Conservation (phyloP, 441 rosid genomes). For the Populus hybrid region DNA sequence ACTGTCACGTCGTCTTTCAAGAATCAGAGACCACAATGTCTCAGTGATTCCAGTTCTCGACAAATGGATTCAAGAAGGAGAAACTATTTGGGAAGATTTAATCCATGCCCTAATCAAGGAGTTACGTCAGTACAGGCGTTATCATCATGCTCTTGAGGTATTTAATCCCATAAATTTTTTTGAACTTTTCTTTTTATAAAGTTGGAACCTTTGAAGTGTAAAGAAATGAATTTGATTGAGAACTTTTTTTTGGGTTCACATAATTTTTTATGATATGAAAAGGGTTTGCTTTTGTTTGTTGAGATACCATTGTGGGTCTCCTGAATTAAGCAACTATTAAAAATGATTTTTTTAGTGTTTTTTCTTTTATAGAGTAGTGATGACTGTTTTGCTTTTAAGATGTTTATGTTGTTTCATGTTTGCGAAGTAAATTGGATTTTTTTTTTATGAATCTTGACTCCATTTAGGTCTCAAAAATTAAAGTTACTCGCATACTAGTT, state of each 20-base stretch:
- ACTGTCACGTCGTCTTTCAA: constrained; percentile 3
- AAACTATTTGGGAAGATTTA: background rate
- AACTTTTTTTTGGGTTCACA: background rate
- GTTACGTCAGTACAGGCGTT: constrained; percentile 10
- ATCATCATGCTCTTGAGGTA: constrained; percentile 22
- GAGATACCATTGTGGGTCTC: background rate
- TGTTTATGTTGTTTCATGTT: background rate
- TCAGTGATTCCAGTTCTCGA: constrained; percentile 17
- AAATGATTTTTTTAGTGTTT: too few relatives aligned
- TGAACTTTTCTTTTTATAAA: background rate
- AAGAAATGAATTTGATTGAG: background rate
- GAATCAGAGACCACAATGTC: background rate
- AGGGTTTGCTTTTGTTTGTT: background rate
- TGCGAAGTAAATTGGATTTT: background rate
- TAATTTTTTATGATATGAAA: background rate
- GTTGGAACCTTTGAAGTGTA: background rate
- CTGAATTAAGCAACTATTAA: background rate
- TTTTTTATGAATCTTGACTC: background rate
- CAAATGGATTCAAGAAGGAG: constrained; percentile 17
- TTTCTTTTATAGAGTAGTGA: background rate
- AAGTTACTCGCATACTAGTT: background rate
- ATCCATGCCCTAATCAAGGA: constrained; percentile 7
- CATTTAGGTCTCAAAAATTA: background rate
- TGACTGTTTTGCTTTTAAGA: background rate
- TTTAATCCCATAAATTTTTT: background rate